phyloP scores from a whole-genome alignment of 2,329 filamentous ascomycete species.

The Colletotrichum salicis region DNA sequence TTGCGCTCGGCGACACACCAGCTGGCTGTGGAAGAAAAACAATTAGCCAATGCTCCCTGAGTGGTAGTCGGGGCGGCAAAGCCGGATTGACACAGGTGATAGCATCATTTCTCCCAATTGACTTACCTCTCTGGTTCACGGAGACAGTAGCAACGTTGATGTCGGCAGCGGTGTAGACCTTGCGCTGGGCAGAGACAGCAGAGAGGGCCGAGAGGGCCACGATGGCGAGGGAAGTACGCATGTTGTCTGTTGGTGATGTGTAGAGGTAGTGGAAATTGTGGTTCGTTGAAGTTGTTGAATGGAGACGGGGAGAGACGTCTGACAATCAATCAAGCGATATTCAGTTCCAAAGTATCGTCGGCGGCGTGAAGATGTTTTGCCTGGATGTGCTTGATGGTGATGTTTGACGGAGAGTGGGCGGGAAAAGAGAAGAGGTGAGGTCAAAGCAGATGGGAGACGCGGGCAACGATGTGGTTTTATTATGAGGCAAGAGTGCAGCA shows the following conservation, averaged over 20 bases:
- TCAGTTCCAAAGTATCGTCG: constrained; percentile 29
- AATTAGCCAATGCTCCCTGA: neutral
- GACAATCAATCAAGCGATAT: constrained; percentile 28
- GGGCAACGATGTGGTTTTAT: constrained; percentile 36
- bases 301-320: constrained; percentile 6
- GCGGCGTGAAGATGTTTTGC: constrained; percentile 29
- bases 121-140: constrained; percentile 26
- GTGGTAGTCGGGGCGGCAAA: neutral
- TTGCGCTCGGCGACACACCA: constrained; percentile 65
- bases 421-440: constrained; percentile 5
- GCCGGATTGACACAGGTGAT: neutral
- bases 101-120: neutral
- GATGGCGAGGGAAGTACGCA: constrained; percentile 34
- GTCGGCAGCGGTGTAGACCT: constrained; percentile 29
- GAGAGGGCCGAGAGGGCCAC: constrained; percentile 33
- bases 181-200: constrained; percentile 34
- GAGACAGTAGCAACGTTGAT: constrained; percentile 25
- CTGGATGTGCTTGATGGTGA: constrained; percentile 26
- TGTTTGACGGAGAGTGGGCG: constrained; percentile 19
- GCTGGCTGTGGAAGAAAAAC: constrained; percentile 47
- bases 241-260: constrained; percentile 23
- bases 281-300: constrained; percentile 3
- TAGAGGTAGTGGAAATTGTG: constrained; percentile 18
- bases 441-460: neutral
- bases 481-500: constrained; percentile 13